These are phyloP conservation scores for Casaregolazyma lundiana DNA, from an alignment of 1,139 yeast genomes.

Conservation along the genomic window DNA sequence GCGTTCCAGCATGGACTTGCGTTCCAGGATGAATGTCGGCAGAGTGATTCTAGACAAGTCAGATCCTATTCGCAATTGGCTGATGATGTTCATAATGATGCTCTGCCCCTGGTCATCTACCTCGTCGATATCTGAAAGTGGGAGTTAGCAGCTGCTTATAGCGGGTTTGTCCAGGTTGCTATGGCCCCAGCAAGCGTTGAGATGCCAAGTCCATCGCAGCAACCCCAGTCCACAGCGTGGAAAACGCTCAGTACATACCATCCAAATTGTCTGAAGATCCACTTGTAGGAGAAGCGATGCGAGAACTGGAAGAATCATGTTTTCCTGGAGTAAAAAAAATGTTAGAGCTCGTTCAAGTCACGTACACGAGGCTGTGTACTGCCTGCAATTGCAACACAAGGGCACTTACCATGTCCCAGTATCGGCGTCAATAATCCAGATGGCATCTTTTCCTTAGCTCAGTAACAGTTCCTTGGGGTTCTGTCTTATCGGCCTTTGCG, in stretches of 20 bases:
- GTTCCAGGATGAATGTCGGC: constrained; percentile 91
- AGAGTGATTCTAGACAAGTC: constrained; percentile 86
- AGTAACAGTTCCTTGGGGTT: neutral
- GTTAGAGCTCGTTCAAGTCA: no score
- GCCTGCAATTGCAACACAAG: no score
- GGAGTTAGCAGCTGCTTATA: neutral
- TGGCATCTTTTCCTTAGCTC: constrained; percentile 7
- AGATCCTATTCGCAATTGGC: constrained; percentile 89
- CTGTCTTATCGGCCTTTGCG: neutral
- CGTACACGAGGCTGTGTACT: no score
- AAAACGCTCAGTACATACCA: constrained; percentile 5
- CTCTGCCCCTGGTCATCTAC: constrained; percentile 86
- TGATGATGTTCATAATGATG: constrained; percentile 76
- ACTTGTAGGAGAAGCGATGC: neutral
- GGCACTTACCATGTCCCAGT: constrained; percentile 12
- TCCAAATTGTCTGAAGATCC: constrained; percentile 7
- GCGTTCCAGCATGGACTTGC: constrained; percentile 94
- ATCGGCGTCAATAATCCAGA: constrained; percentile 12
- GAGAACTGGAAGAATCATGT: neutral
- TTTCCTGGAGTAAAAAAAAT: neutral
- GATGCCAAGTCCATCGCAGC: neutral
- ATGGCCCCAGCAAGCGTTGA: neutral
- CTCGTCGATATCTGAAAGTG: constrained; percentile 74
- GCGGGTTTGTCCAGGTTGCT: neutral
- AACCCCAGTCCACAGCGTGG: neutral